These are phyloP conservation scores for Aspergillus sojae DNA, from an alignment of 2,329 filamentous ascomycete species.

Conservation along the genomic window DNA sequence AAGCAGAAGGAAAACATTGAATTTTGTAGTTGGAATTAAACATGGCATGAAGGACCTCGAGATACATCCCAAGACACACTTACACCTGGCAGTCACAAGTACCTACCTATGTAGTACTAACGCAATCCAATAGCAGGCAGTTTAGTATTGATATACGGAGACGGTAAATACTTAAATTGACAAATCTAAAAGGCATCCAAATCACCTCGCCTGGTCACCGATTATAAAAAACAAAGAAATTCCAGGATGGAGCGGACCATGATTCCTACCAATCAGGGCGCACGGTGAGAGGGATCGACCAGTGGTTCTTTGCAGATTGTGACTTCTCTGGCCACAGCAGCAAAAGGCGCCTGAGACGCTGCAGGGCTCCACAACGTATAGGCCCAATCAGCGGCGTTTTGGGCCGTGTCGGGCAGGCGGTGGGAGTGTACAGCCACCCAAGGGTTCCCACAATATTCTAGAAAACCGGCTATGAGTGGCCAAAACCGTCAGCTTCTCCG, in stretches of 20 bases:
- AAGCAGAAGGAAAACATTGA: no score
- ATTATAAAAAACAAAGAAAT: not conserved
- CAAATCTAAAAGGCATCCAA: not conserved
- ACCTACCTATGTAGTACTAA: no score
- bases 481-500: constrained; percentile 2
- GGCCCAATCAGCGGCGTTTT: not conserved
- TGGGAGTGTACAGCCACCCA: constrained; percentile 12
- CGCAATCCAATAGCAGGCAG: not conserved
- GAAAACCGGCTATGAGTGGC: constrained; percentile 1
- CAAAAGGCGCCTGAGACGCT: not conserved
- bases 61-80: no score
- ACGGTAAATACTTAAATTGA: not conserved
- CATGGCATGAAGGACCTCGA: not conserved
- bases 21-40: not conserved
- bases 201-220: not conserved
- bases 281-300: not conserved
- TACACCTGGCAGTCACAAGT: no score
- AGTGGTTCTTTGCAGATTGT: not conserved
- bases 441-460: constrained; percentile 9
- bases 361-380: not conserved
- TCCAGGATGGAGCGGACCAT: not conserved
- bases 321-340: not conserved
- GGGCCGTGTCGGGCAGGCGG: constrained; percentile 3
- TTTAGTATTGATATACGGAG: not conserved
- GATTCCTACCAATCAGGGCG: not conserved